Base-by-base conservation (phyloP, 805 yeast genomes). In the Grigorovia transvaalensis region DNA sequence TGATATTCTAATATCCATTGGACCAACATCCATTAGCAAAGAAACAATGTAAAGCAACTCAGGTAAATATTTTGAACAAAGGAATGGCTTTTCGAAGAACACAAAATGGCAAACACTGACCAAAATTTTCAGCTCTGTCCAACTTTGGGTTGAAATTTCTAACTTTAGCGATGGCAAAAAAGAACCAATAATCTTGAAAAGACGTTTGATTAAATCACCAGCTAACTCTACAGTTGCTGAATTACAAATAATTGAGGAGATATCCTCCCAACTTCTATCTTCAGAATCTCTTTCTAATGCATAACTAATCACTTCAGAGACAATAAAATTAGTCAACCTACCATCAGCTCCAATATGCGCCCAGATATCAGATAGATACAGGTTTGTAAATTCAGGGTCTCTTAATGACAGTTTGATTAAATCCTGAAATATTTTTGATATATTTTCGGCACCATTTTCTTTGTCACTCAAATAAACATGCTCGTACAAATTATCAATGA, bases 221-320 rank as follows among this genome's bases (percentile, higher is more conserved):
- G 88, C 82, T 1, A 86, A 73, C 56, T 82, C 87, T n/a, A 82
- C 71, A 1, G 91, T 81, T 2, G 95, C 89, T 20, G 79, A 71
- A 13, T 79, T 66, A 0, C 84, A 76, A 56, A 88, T 70, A n/a
- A 84, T 73, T 0, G 84, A 74, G 1, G 84, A 74, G 6, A 82
- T 75, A 47, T 76, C 78, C 18, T 75, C 74, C 88, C 88, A 85
- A 47, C 76, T 81, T 42, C 79, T 76, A 4, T 83, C 85, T 57
- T 84, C 88, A n/a, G 88, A 82, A 57, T 84, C 85, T 60, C 83
- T 79, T 56, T 85, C 93, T 57, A 86, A 76, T 1, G 89, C 84
- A 55, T 82, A 83, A 1, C 82, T 78, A 6, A 87, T 78, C 20
- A 85, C 78, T 59, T 87, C 96, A 55, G 85, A 89, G 11, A 88